Evolutionary conservation across 1,284 basidiomycete genomes (phyloP), one percentile per base, ranked within the genome.

Genomic region (Boletus albobrunnescens): DNA sequence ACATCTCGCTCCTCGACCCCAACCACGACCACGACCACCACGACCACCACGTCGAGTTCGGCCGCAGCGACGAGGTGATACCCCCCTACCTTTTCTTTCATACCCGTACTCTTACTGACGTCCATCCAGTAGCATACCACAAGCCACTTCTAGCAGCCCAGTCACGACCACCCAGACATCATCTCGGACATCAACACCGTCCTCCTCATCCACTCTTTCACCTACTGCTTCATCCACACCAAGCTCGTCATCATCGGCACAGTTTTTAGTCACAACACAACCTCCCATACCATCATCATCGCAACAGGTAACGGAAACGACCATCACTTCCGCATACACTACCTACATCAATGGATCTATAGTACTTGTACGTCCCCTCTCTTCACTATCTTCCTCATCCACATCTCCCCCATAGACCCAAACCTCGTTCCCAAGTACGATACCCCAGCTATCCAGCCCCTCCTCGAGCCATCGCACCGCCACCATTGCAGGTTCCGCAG

Each of bases 401-500:
- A n/a, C 20, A 19, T 12, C 28, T 23, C 20, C 23, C 13, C 3
- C 27, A 17, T 41, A 67, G 61, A 47, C 43, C 3, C 19, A 41
- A 22, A 54, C 52, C 2, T 3, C 45, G 0, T 44, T 51, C 6
- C 55, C 59, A 12, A 61, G 35, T 7, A 61, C 51, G 22, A 57
- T 66, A 37, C 50, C 55, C 12, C 6, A 47, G 12, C 8, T 24
- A 0, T 23, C 54, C 0, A 7, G 13, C 47, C 17, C 51, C 14
- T 43, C 49, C 9, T 50, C 60, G 2, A 41, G 46, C 8, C 31
- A 61, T 4, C 70, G 69, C 37, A 71, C 70, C 0, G 67, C 68
- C 40, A 64, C 77, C 50, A 76, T 80, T 32, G 71, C 69, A 0
- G 78, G 77, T 8, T 62, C 68, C 4, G 68, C 73, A 36, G 69